A percentile compares a stretch with the other conserved stretches of the same genome.
Evolutionary conservation across 2,329 filamentous ascomycete genomes (phyloP).

Genomic region (Colletotrichum camelliae): DNA sequence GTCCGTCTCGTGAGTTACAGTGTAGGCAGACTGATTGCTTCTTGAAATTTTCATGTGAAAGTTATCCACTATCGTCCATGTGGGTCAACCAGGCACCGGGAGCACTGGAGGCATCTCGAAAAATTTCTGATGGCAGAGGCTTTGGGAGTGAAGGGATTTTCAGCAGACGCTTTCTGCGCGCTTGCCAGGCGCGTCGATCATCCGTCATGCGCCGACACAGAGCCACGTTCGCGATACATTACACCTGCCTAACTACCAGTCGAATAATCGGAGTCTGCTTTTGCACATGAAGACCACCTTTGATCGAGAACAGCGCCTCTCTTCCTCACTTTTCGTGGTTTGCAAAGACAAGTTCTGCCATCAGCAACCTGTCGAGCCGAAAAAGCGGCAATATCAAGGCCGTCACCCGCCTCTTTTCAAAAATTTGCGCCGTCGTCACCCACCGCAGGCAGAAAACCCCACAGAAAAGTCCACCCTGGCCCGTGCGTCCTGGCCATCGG

Average conservation of each 20-base stretch:
- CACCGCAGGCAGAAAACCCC: neutral
- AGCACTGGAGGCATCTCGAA: neutral
- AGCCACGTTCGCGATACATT: neutral
- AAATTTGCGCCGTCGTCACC: neutral
- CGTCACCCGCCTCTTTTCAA: conserved; percentile 8
- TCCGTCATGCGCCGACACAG: neutral
- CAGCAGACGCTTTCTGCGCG: neutral
- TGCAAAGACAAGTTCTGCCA: neutral
- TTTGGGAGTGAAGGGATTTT: neutral
- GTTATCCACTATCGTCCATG: neutral
- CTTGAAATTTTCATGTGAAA: neutral
- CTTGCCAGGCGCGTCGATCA: neutral
- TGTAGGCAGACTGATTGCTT: neutral
- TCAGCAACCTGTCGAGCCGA: neutral
- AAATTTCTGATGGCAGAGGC: neutral
- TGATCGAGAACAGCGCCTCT: neutral
- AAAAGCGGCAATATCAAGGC: conserved; percentile 10
- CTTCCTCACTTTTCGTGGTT: neutral
- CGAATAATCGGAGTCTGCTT: neutral
- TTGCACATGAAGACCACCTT: neutral
- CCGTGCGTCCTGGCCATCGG: neutral
- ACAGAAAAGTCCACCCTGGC: neutral
- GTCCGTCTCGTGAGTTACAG: neutral
- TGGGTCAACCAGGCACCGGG: neutral
- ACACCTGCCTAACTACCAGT: neutral